Evolutionary conservation across 805 yeast species (phyloP), one percentile per base, ranked within the genome.

Genomic region (Limtongia smithiae): DNA sequence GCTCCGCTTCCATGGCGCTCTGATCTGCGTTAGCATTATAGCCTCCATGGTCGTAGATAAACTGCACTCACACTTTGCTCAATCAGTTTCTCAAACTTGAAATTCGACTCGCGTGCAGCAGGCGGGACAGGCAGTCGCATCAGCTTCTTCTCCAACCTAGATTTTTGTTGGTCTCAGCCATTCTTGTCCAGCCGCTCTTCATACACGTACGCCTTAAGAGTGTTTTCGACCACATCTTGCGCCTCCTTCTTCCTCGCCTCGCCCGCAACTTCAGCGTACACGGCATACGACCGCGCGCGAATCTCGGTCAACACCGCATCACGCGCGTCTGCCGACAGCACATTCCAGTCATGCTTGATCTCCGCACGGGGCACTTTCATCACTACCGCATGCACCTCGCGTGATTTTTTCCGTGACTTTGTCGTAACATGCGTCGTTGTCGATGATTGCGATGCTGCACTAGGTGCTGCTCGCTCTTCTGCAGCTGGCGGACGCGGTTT

Each of bases 41-140:
- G 17, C 9, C 37, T n/a, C 42, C 2, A 15, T 24, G 20, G 6
- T 28, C 28, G 12, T 8, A 25, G 14, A 8, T 6, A 30, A 21
- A 18, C 28, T 4, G 11, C 18, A 32, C 55, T 18, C 15, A 51
- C 57, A 41, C 45, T 53, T 27, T 30, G 5, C 17, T 40, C 57
- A 9, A 53, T 18, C 7, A 46, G 27, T n/a, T 30, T 44, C 40
- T 53, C 57, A 30, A 46, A 53, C 35, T 46, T 44, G 24, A 53
- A 53, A 18, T 37, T 51, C 20, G 48, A 31, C 34, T 44, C 57
- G 21, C 50, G 44, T 8, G 54, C 45, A 12, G 18, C 25, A 20
- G 48, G 42, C 30, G 57, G 57, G 5, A 50, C 51, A 3, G 57
- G 57, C 24, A 54, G 35, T 30, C 49, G 34, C 3, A 34, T 24